Evolutionary conservation across 2,329 filamentous ascomycete genomes (phyloP), one percentile per base, ranked within the genome.

Genomic region (Xylaria sp.): DNA sequence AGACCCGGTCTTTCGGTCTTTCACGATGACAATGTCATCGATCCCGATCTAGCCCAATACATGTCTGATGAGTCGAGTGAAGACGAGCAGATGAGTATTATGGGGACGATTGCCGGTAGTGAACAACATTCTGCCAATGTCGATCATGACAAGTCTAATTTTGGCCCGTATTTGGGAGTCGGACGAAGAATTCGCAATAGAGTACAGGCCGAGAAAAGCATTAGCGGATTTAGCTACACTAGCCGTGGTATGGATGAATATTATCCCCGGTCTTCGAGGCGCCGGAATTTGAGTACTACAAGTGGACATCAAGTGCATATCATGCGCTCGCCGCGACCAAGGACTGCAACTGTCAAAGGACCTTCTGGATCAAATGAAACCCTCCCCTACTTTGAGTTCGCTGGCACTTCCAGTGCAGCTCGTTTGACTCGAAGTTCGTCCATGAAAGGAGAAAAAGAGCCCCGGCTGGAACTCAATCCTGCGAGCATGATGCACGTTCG

Each of bases 11-110:
- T 97, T 41, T 91, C 94, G 18, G 94, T 94, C n/a, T 98, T 99
- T 74, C 96, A 99, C 78, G 94, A 96, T 76, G 96, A 99, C 82
- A 98, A 96, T 76, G 97, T 99, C 73, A 98, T 99, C 73, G 96
- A 99, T 77, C 96, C 96, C 1, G 96, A 99, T 76, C 83, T 99
- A 62, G 95, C 94, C 5, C 92, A 93, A 39, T 99, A 97, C 80
- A 92, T 99, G 85, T 99, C 96, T 7, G 96, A 99, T 77, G 94
- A 93, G 56, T 97, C 94, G 1, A 97, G 93, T 74, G 95, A 92
- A 43, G 94, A 97, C 74, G 94, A 99, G 72, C 93, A 97, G 74
- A 91, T 94, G 80, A 94, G 91, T 76, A 91, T 97, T 13, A 92
- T 97, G 79, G 90, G 92, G 1, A 89, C 88, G 7, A 86, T 91